A percentile compares a stretch with the other conserved stretches of the same genome.
Evolutionary conservation across 345 rosid genomes (phyloP).

Genomic region (Rhizophora mangle): DNA sequence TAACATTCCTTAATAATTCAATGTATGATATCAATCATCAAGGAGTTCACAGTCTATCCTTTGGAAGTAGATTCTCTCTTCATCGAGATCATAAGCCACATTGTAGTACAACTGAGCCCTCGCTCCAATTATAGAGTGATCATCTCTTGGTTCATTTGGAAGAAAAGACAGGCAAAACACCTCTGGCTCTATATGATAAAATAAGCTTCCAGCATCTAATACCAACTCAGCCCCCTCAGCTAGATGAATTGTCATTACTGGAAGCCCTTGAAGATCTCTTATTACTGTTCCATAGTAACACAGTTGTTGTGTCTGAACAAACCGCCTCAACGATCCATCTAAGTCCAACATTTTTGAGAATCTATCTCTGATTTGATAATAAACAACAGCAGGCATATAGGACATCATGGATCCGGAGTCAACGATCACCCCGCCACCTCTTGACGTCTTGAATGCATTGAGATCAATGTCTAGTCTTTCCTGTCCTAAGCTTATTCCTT

Average conservation of each 20-base stretch:
- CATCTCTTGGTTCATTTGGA: constrained; percentile 5
- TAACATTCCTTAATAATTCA: too few species aligned
- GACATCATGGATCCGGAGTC: constrained; percentile 48
- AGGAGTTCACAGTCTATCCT: constrained; percentile 44
- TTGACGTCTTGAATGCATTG: constrained; percentile 19
- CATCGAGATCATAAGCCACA: constrained; percentile 35
- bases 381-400: constrained; percentile 38
- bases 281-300: constrained; percentile 39
- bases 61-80: constrained; percentile 26
- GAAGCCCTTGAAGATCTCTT: constrained; percentile 49
- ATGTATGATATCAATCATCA: constrained; percentile 12
- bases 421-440: constrained; percentile 35
- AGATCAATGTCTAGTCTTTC: constrained; percentile 41
- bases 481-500: constrained; percentile 48
- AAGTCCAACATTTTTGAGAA: constrained; percentile 17
- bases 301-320: constrained; percentile 7
- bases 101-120: constrained; percentile 48
- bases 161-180: constrained; percentile 49
- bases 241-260: constrained; percentile 45
- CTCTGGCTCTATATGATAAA: constrained; percentile 31
- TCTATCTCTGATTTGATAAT: constrained; percentile 34
- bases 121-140: constrained; percentile 30
- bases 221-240: constrained; percentile 50
- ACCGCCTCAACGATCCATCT: constrained; percentile 23
- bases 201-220: constrained; percentile 45